Base-by-base conservation (phyloP, 164 flowering plant genomes). In the Echeveria elegans region DNA sequence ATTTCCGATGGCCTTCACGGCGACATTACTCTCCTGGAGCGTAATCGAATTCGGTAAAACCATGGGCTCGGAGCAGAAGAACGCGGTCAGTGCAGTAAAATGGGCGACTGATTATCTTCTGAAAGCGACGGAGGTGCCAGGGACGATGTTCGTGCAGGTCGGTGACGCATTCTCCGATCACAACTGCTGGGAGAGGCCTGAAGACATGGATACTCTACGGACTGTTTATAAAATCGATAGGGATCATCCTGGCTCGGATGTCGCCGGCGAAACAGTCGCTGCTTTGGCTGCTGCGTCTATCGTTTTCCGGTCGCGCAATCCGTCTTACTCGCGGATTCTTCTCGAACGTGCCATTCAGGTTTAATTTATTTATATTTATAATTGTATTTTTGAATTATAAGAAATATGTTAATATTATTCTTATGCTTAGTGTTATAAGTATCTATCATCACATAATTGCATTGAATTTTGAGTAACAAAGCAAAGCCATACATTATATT, bases 221-320 rank as follows among this genome's bases (percentile, higher is more conserved):
- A 85, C 91, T 12, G 88, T 64, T 24, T 92, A 82, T 72, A 78
- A 76, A 80, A 76, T 92, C 53, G 89, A 88, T 68, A 12, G 29
- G 69, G 12, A 68, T 65, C 84, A 85, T 66, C 96, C 98, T 0
- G 98, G 96, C 0, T 92, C 98, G 1, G 98, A 92, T 77, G 93
- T 92, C 70, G 95, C 98, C 0, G 98, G 93, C 1, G 98, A 92
- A 71, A 90, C 93, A 10, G 95, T 93, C 21, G 96, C 98, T n/a
- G 98, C 98, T 14, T 65, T 92, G 24, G 98, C 98, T 26, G 98
- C 96, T 15, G 95, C 95, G 2, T 87, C 96, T 31, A 82, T 89
- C 29, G 93, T 86, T 7, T 92, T 92, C 73, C 71, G 89, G 29
- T 64, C 76, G 38, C 84, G 85, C 65, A 88, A 85, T 70, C 84